A percentile compares a stretch with the other conserved stretches of the same genome.
Conservation (phyloP, 495 filamentous ascomycete genomes). For the Rhizodiscina lignyota region DNA sequence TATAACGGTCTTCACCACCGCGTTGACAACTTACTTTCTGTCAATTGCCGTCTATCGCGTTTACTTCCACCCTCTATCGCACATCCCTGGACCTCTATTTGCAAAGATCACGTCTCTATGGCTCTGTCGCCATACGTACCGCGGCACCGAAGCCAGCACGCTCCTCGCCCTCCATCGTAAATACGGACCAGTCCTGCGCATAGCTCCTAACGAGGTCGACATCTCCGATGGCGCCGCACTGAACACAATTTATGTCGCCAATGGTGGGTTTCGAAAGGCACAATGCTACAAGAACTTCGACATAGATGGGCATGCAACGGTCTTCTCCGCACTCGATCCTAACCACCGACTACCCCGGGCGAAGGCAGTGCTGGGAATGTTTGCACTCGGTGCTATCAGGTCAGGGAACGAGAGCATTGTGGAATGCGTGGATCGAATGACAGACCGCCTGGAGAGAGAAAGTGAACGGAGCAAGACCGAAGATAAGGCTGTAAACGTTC, state of each 20-base stretch:
- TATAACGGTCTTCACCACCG: too few relatives aligned
- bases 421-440: conserved; percentile 23
- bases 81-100: background rate
- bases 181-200: background rate
- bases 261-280: background rate
- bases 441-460: conserved; percentile 21
- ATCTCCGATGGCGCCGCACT: background rate
- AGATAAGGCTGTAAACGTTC: conserved; percentile 22
- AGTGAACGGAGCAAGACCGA: too few relatives aligned
- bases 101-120: background rate
- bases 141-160: background rate
- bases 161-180: background rate
- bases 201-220: background rate
- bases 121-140: background rate
- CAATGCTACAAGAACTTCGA: conserved; percentile 27
- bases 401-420: conserved; percentile 15
- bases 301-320: conserved; percentile 30
- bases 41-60: background rate
- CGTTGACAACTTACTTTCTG: too few relatives aligned
- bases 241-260: background rate
- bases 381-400: conserved; percentile 25
- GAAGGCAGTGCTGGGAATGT: conserved; percentile 31
- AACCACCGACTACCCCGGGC: conserved; percentile 25
- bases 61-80: background rate
- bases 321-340: conserved; percentile 30